Conservation (phyloP, 129 eudicot genomes). For the Lactuca saligna region DNA sequence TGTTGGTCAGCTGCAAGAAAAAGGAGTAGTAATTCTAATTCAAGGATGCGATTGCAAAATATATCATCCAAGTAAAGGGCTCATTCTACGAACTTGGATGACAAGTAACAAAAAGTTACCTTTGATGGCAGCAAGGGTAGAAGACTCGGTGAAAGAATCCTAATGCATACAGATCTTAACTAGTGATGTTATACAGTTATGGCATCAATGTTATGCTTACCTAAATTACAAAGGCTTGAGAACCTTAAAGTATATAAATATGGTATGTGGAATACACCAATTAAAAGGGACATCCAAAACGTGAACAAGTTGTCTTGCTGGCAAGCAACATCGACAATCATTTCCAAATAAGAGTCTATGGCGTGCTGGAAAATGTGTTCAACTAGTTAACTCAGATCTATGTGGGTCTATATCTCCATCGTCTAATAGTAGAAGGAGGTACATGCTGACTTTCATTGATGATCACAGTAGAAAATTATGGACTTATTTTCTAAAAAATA, state of each 20-base stretch:
- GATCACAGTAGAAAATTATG: not conserved
- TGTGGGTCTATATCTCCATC: not conserved
- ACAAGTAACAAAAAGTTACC: not conserved
- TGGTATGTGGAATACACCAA: slow-evolving; percentile 9
- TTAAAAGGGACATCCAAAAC: not conserved
- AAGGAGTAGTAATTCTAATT: not conserved
- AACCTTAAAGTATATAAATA: not conserved
- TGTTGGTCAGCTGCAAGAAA: slow-evolving; percentile 1
- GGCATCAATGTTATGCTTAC: not conserved
- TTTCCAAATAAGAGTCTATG: not conserved
- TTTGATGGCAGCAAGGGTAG: not conserved
- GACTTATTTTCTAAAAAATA: not conserved
- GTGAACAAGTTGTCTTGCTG: not conserved
- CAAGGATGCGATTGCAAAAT: not conserved
- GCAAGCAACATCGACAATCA: slow-evolving; percentile 5
- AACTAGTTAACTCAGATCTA: not conserved
- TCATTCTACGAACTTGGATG: not conserved
- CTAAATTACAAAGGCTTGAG: not conserved
- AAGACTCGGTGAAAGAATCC: not conserved
- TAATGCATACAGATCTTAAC: not conserved
- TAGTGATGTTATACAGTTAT: not conserved
- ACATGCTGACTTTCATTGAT: not conserved
- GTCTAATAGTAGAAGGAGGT: not conserved
- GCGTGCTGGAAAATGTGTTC: not conserved
- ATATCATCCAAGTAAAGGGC: not conserved